These are phyloP conservation scores for Serendipita sp. DNA, from an alignment of 768 basidiomycete species.

Conservation along the genomic window DNA sequence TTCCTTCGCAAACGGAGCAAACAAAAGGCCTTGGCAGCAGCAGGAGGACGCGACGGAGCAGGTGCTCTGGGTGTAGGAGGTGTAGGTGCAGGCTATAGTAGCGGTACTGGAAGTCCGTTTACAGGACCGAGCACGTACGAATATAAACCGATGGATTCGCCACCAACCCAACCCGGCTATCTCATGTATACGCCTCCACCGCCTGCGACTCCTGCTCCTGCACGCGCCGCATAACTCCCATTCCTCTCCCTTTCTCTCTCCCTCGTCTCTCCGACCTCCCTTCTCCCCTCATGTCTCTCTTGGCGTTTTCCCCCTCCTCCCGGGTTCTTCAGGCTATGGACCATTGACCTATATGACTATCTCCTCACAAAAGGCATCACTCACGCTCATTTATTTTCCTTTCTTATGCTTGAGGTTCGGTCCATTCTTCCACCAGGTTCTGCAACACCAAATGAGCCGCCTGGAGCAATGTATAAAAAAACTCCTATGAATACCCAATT, in stretches of 20 bases:
- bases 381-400: too few species aligned
- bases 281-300: not conserved
- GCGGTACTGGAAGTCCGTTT: not conserved
- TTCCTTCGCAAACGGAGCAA: not conserved
- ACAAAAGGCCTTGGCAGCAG: not conserved
- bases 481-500: too few species aligned
- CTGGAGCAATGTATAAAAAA: too few species aligned
- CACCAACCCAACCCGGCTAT: not conserved
- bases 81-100: too few species aligned
- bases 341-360: too few species aligned
- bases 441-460: too few species aligned
- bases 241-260: not conserved
- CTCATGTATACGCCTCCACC: not conserved
- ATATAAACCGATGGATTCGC: not conserved
- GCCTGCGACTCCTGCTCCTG: not conserved
- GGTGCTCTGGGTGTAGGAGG: too few species aligned
- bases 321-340: too few species aligned
- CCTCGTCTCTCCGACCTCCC: not conserved
- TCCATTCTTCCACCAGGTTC: too few species aligned
- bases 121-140: not conserved
- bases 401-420: too few species aligned
- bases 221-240: not conserved
- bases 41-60: not conserved
- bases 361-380: too few species aligned
- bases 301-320: too few species aligned